A percentile compares a stretch with the other conserved stretches of the same genome.
Evolutionary conservation across 805 yeast genomes (phyloP).

Genomic region (Zygosaccharomyces kombuchaensis): DNA sequence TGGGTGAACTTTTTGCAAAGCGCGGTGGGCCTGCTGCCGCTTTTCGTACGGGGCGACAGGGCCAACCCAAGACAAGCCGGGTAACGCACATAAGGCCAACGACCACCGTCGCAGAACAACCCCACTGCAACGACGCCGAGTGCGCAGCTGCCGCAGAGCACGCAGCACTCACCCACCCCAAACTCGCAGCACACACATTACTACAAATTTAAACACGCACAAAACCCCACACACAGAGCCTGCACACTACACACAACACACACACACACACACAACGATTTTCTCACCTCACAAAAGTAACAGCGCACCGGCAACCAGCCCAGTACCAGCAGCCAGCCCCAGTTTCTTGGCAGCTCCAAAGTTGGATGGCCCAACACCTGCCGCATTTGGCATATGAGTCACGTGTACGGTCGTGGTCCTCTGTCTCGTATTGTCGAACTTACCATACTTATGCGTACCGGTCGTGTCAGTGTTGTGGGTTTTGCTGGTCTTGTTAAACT

Average conservation of each 20-base stretch:
- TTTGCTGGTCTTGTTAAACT: conserved; percentile 41
- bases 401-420: conserved; percentile 28
- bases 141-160: too few species aligned
- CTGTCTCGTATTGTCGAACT: conserved; percentile 42
- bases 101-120: not conserved
- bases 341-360: conserved; percentile 23
- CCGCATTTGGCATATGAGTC: conserved; percentile 25
- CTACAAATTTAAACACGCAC: not conserved
- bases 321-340: conserved; percentile 42
- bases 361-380: conserved; percentile 20
- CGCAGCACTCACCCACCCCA: not conserved
- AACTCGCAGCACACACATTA: conserved; percentile 2
- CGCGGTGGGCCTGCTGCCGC: too few species aligned
- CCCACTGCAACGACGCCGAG: too few species aligned
- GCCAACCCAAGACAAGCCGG: not conserved
- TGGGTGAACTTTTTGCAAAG: not conserved
- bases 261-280: conserved; percentile 10
- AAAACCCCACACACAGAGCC: not conserved
- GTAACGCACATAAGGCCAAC: not conserved
- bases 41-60: too few species aligned
- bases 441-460: conserved; percentile 57
- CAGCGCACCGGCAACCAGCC: conserved; percentile 48
- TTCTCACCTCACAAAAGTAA: conserved; percentile 37
- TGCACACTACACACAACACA: conserved; percentile 9
- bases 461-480: conserved; percentile 35